Evolutionary conservation across 2,329 filamentous ascomycete species (phyloP), one percentile per base, ranked within the genome.

Genomic region (Neofusicoccum laricinum): DNA sequence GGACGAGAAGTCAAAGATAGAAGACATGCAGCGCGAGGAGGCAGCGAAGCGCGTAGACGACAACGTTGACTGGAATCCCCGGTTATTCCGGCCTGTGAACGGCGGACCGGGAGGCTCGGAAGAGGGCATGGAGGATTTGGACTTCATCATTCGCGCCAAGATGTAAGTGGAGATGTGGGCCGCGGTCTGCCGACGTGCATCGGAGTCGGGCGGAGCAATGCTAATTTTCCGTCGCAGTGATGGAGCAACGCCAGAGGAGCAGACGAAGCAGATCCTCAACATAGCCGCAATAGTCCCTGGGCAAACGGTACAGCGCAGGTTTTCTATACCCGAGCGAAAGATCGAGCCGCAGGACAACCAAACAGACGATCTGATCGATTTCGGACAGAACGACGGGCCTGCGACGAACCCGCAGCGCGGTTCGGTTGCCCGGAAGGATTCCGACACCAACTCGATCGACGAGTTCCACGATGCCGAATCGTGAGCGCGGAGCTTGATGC

Each of bases 1-100:
- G 0, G 91, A 95, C 67, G 94, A 97, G 73, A 99, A 99, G 81
- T 93, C 91, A n/a, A 91, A 90, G 75, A 92, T 99, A 65, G 95
- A 99, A 75, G 94, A 98, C 71, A 88, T 86, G 72, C 95, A 99
- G 77, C 86, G 95, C 72, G 89, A 93, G 67, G 94, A 97, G 73
- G 93, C 95, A 1, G 90, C 93, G 17, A 87, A 87, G 72, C 85
- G 95, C 71, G 86, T 86, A 36, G 89, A 93, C 53, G 88, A 93
- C 11, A 90, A 90, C 12, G 81, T 93, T 7, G 92, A 96, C 68
- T 99, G 95, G 95, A 86, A 88, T 38, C 94, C 95, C 0, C 88
- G 88, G 67, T 84, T 98, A 12, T 99, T 99, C 82, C 86, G 93
- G 66, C 80, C 81, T 53, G 90, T 96, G 11, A 84, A 86, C 49